Percentiles rank a stretch among this genome's conserved stretches.
Evolutionary conservation across 140 eudicot species (phyloP).

Genomic region (Bidens hawaiensis): DNA sequence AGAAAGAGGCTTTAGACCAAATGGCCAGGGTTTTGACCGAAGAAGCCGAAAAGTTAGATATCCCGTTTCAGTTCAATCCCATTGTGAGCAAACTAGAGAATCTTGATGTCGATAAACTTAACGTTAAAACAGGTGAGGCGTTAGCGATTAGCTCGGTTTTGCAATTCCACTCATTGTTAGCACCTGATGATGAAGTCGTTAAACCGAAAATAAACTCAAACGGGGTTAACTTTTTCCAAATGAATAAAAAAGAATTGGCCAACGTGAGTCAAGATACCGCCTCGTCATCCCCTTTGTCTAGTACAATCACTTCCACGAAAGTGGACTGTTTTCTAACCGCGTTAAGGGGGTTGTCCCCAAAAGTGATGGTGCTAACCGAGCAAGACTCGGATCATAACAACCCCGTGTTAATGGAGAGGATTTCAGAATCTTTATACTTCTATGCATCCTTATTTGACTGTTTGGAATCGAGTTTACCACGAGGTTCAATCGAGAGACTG

Average conservation of each 20-base stretch:
- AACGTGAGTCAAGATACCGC: constrained; percentile 62
- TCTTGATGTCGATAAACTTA: constrained; percentile 65
- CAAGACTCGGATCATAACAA: constrained; percentile 87
- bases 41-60: constrained; percentile 88
- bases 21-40: constrained; percentile 72
- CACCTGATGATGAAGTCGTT: constrained; percentile 40
- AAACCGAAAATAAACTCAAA: constrained; percentile 37
- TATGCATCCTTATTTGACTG: constrained; percentile 91
- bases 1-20: constrained; percentile 78
- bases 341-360: constrained; percentile 71
- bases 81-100: constrained; percentile 67
- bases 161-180: constrained; percentile 65
- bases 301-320: constrained; percentile 26
- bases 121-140: constrained; percentile 96
- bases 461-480: constrained; percentile 69
- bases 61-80: constrained; percentile 88
- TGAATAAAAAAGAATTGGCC: constrained; percentile 45
- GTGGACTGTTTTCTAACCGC: constrained; percentile 55
- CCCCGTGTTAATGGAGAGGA: constrained; percentile 58
- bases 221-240: constrained; percentile 34
- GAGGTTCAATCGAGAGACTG: constrained; percentile 64
- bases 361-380: constrained; percentile 79
- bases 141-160: constrained; percentile 79
- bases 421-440: constrained; percentile 68
- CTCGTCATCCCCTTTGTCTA: constrained; percentile 54